phyloP scores from a whole-genome alignment of 805 yeast genomes.

The Candida lessepsii region DNA sequence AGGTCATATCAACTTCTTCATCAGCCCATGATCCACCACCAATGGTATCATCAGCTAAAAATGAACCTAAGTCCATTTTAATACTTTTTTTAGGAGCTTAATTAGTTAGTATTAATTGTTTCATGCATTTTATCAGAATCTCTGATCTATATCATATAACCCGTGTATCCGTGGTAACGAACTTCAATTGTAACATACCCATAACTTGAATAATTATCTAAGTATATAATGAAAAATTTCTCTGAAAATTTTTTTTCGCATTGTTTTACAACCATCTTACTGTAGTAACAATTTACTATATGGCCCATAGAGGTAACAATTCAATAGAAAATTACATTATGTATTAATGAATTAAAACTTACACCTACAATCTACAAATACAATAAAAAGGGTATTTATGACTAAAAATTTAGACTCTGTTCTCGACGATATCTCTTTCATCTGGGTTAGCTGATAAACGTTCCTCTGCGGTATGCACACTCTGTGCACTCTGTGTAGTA shows the following conservation, averaged over 20 bases:
- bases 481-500: neutral
- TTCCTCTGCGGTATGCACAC: conserved; percentile 13
- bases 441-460: neutral
- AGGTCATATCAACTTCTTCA: conserved; percentile 68
- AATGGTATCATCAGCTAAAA: conserved; percentile 71
- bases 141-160: too few species aligned
- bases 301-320: too few species aligned
- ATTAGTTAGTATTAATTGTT: conserved; percentile 15
- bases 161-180: neutral
- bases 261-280: too few species aligned
- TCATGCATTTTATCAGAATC: too few species aligned
- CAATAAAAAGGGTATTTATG: neutral
- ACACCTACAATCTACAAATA: too few species aligned
- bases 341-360: too few species aligned
- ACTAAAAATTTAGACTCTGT: conserved; percentile 15
- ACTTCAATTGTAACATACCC: conserved; percentile 1
- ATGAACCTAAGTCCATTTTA: conserved; percentile 85
- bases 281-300: too few species aligned
- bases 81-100: conserved; percentile 53
- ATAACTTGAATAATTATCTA: neutral
- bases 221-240: conserved; percentile 3
- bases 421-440: conserved; percentile 21
- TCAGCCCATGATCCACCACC: conserved; percentile 86
- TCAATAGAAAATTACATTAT: too few species aligned
- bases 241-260: conserved; percentile 6